These are phyloP conservation scores for Coniochaeta sp. DNA, from an alignment of 2,329 filamentous ascomycete species.

Conservation along the genomic window DNA sequence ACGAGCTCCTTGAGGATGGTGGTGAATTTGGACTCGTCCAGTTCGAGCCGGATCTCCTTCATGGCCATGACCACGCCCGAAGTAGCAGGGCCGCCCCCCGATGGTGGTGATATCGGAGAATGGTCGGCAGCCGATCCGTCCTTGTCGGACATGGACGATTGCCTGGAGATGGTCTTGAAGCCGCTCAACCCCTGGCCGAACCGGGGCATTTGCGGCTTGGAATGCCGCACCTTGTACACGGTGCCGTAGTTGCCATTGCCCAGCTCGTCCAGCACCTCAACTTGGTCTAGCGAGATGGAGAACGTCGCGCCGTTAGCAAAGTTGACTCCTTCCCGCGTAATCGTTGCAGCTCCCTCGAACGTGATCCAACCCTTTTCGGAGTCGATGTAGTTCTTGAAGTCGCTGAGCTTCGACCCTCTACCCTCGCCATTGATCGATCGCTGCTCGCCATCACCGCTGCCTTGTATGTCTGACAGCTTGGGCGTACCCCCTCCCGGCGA, in stretches of 20 bases:
- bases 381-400: constrained; percentile 76
- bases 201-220: constrained; percentile 52
- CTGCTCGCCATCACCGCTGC: constrained; percentile 9
- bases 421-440: constrained; percentile 25
- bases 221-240: constrained; percentile 91
- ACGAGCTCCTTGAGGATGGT: constrained; percentile 97
- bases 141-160: constrained; percentile 25
- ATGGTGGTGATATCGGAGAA: constrained; percentile 16
- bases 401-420: constrained; percentile 44
- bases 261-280: constrained; percentile 85
- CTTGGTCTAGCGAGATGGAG: constrained; percentile 90
- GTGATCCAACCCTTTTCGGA: constrained; percentile 84
- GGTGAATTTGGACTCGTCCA: constrained; percentile 94
- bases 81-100: constrained; percentile 27
- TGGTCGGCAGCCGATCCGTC: constrained; percentile 19
- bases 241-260: constrained; percentile 98
- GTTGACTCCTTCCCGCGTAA: constrained; percentile 84
- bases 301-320: constrained; percentile 88
- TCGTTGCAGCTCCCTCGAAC: constrained; percentile 86
- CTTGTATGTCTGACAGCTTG: constrained; percentile 35
- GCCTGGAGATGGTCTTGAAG: constrained; percentile 29
- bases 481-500: constrained; percentile 27
- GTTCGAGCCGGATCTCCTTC: constrained; percentile 94
- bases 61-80: constrained; percentile 91
- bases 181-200: constrained; percentile 52